Base-by-base conservation (phyloP, 371 early-diverging fungal species). In the Batkoa obscura region DNA sequence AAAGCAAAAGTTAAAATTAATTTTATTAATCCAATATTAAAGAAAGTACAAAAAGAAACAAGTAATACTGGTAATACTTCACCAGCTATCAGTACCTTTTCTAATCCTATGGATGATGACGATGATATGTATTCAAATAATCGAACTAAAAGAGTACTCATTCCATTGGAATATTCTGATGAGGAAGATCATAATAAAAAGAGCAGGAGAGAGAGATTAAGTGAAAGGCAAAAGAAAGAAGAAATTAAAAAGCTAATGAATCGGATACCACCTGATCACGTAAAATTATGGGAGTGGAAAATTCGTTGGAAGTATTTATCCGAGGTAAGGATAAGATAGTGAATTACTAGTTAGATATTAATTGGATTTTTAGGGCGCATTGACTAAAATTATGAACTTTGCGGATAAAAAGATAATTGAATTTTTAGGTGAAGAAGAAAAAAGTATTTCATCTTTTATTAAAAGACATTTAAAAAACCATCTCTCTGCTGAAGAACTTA, bases 221-320 rank as follows among this genome's bases (percentile, higher is more conserved):
- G 32, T 32, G 30, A 45, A 9, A 45, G 45, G 58, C 81, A 81
- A 52, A 66, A 80, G 35, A 66, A 65, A 4, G 61, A 63, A 43
- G 73, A 72, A 48, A 68, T 83, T 15, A 79, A 81, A 60, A 76
- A 74, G 1, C 62, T 88, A 32, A 77, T 86, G 48, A 73, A 72
- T 41, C 67, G 70, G 35, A 82, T 90, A 62, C 88, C 88, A n/a
- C 75, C 84, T 1, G 86, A 81, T n/a, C 69, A 78, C 48, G 73
- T 80, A 17, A 81, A 76, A 1, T 59, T 90, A 48, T 85, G 80
- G 76, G 72, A 58, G 0, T 90, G 84, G 80, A 57, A 67, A 15
- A 73, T 90, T 10, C 76, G 79, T 56, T 90, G 88, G 88, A 75
- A 84, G 43, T 74, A 73, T 59, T 53, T 87, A 52, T 75, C 80